Conservation (phyloP, 2,329 filamentous ascomycete genomes). For the Pezicula carpinea region DNA sequence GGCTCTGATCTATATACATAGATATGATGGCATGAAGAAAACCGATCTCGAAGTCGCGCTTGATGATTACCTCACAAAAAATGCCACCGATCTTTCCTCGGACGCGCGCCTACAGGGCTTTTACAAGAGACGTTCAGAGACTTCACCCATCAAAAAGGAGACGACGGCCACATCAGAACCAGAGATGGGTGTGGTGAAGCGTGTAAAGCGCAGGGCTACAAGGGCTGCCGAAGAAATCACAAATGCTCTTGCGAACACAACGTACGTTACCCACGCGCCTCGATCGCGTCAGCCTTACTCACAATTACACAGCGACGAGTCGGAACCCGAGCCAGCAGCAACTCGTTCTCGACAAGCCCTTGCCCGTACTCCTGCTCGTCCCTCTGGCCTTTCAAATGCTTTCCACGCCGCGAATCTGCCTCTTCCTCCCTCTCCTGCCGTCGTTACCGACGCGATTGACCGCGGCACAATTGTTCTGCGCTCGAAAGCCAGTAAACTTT, state of each 20-base stretch:
- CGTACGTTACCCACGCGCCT: constrained; percentile 22
- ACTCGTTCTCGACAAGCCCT: constrained; percentile 25
- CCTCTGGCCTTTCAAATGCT: constrained; percentile 21
- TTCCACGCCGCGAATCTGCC: constrained; percentile 52
- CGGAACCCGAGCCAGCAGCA: constrained; percentile 24
- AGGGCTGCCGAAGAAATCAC: constrained; percentile 36
- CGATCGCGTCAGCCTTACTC: constrained; percentile 17
- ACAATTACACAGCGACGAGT: constrained; percentile 25
- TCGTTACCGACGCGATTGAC: constrained; percentile 73
- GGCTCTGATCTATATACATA: constrained; percentile 32
- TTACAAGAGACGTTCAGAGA: constrained; percentile 64
- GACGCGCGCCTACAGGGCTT: constrained; percentile 68
- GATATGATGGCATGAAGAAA: constrained; percentile 70
- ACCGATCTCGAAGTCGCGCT: constrained; percentile 71
- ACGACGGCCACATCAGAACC: constrained; percentile 33
- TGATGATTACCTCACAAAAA: constrained; percentile 66
- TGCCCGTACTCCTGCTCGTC: constrained; percentile 24
- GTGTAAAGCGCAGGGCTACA: constrained; percentile 39
- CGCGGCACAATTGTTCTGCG: constrained; percentile 63
- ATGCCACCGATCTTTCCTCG: constrained; percentile 59
- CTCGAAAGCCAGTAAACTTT: constrained; percentile 58
- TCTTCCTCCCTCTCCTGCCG: constrained; percentile 76
- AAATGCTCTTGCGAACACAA: constrained; percentile 12
- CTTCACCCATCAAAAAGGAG: constrained; percentile 59
- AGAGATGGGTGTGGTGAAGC: constrained; percentile 36